A percentile compares a stretch with the other conserved stretches of the same genome.
These are phyloP conservation scores for Tricholomella constricta DNA, from an alignment of 768 basidiomycete genomes.

Conservation along the genomic window DNA sequence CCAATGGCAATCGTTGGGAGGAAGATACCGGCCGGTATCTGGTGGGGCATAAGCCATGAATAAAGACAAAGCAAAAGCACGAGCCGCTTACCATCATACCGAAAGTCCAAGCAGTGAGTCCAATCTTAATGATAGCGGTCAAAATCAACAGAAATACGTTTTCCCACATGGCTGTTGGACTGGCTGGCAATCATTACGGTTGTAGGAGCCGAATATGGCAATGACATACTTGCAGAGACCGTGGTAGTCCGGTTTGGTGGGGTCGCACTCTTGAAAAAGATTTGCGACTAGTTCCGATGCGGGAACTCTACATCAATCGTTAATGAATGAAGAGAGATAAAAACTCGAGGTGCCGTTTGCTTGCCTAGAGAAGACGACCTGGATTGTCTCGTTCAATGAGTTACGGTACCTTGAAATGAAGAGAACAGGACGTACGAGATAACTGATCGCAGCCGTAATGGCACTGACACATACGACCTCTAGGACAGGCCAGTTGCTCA, in stretches of 20 bases:
- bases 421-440: conserved; percentile 46
- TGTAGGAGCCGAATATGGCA: neutral
- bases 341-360: neutral
- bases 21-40: conserved; percentile 80
- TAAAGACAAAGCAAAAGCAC: neutral
- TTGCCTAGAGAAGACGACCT: conserved; percentile 71
- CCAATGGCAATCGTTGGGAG: conserved; percentile 76
- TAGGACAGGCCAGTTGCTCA: conserved; percentile 62
- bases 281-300: conserved; percentile 82
- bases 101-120: conserved; percentile 75
- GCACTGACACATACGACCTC: conserved; percentile 66
- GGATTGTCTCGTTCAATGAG: neutral
- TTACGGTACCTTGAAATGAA: neutral
- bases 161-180: conserved; percentile 65
- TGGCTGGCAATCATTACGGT: conserved; percentile 24
- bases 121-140: conserved; percentile 61
- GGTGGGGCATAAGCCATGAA: neutral
- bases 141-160: conserved; percentile 68
- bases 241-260: conserved; percentile 64
- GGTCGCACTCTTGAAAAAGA: conserved; percentile 82
- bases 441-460: conserved; percentile 70
- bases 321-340: neutral
- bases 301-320: conserved; percentile 50
- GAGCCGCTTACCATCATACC: conserved; percentile 65
- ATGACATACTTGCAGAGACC: conserved; percentile 76